These are phyloP conservation scores for Heliamphora pulchella DNA, from an alignment of 179 eudicot genomes.

Conservation along the genomic window DNA sequence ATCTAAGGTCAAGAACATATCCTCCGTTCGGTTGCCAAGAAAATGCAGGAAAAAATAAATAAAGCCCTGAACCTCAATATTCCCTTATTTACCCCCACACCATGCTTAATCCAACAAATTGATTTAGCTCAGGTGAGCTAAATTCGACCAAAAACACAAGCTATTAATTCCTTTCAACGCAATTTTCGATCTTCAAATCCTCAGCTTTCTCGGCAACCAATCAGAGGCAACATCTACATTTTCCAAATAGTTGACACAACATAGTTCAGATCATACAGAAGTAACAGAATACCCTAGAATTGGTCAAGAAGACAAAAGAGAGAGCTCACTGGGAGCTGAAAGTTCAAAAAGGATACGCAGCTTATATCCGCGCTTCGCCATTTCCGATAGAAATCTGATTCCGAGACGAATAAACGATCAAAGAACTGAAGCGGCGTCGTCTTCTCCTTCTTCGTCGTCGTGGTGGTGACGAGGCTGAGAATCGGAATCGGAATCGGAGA, in stretches of 20 bases:
- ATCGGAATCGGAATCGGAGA: neutral
- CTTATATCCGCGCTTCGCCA: conserved; percentile 83
- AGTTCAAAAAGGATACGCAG: conserved; percentile 72
- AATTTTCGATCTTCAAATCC: neutral
- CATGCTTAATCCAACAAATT: neutral
- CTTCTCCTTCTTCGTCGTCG: too few relatives aligned
- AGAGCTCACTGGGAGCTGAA: too few relatives aligned
- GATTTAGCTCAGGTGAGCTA: neutral
- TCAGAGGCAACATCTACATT: neutral
- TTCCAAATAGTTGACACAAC: neutral
- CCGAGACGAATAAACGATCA: too few relatives aligned
- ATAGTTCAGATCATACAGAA: conserved; percentile 12
- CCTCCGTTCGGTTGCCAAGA: conserved; percentile 1
- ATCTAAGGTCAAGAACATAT: conserved; percentile 4
- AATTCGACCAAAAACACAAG: neutral
- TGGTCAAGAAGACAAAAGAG: conserved; percentile 10
- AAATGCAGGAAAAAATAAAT: neutral
- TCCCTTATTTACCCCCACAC: too few relatives aligned
- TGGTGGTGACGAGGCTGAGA: too few relatives aligned
- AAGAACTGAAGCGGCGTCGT: too few relatives aligned
- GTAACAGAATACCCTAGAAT: conserved; percentile 18
- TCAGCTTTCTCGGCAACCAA: neutral
- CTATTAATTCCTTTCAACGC: neutral
- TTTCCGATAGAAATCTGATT: conserved; percentile 12
- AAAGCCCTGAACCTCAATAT: too few relatives aligned